phyloP scores from a whole-genome alignment of 1,284 basidiomycete species.

The Rhodotorula sp. region DNA sequence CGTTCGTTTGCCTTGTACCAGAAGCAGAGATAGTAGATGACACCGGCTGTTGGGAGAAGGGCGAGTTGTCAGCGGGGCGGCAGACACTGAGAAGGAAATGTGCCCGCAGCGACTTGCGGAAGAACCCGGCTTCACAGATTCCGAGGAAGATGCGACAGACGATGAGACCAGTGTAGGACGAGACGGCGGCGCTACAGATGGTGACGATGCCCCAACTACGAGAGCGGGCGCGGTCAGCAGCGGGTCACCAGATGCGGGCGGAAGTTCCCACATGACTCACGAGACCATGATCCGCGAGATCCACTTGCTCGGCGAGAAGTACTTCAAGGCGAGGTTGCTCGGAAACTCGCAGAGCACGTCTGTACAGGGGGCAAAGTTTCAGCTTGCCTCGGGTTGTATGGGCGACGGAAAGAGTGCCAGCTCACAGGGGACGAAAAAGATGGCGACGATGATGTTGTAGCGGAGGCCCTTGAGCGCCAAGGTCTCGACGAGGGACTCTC shows the following conservation, averaged over 20 bases:
- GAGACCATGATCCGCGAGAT: conserved; percentile 32
- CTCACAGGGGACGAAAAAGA: conserved; percentile 29
- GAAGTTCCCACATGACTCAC: neutral
- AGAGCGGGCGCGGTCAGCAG: neutral
- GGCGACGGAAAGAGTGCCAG: neutral
- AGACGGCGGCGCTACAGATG: conserved; percentile 26
- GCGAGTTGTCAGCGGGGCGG: neutral
- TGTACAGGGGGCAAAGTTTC: neutral
- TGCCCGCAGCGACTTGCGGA: neutral
- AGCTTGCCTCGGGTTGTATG: too few species aligned
- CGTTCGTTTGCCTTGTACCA: conserved; percentile 30
- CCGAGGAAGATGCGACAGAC: conserved; percentile 26
- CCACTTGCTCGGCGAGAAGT: conserved; percentile 26
- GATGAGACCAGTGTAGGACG: conserved; percentile 32
- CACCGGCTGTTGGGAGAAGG: neutral
- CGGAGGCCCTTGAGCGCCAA: conserved; percentile 19
- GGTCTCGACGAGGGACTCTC: conserved; percentile 22
- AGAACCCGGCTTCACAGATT: conserved; percentile 36
- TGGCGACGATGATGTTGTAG: conserved; percentile 29
- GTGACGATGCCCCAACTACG: conserved; percentile 24
- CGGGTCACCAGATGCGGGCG: neutral
- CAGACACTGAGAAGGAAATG: neutral
- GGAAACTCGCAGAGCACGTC: conserved; percentile 14
- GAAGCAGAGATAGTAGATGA: conserved; percentile 16
- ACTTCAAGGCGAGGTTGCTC: conserved; percentile 12